phyloP scores from a whole-genome alignment of 768 basidiomycete genomes.

The Agrocybe praecox region DNA sequence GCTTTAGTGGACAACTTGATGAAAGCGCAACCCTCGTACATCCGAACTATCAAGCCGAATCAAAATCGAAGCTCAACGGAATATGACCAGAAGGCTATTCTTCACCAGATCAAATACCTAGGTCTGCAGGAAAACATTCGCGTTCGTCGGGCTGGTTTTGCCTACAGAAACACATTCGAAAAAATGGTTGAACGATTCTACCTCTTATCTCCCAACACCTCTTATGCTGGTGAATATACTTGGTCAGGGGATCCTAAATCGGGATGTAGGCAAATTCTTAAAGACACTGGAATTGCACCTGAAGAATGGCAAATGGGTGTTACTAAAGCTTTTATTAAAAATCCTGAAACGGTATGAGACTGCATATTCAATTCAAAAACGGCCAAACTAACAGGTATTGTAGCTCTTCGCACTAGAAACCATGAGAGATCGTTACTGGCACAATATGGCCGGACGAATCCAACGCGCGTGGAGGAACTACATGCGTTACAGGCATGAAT shows the following conservation, averaged over 20 bases:
- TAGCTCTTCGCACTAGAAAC: conserved; percentile 97
- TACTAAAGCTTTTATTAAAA: conserved; percentile 99
- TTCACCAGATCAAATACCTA: conserved; percentile 99
- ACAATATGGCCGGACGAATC: conserved; percentile 97
- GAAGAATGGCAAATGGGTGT: conserved; percentile 99
- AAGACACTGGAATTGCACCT: conserved; percentile 92
- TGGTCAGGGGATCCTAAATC: conserved; percentile 92
- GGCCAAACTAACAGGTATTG: conserved; percentile 2
- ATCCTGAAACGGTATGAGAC: conserved; percentile 84
- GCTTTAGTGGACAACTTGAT: conserved; percentile 97
- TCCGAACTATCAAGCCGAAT: conserved; percentile 99
- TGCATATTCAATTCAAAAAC: background rate
- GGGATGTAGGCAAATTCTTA: conserved; percentile 90
- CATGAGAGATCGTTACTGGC: conserved; percentile 99
- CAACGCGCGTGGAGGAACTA: conserved; percentile 97
- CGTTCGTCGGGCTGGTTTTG: conserved; percentile 96
- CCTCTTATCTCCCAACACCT: conserved; percentile 90
- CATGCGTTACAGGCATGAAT: conserved; percentile 93
- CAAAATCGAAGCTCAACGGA: conserved; percentile 92
- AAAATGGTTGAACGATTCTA: conserved; percentile 99
- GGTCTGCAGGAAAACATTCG: conserved; percentile 98
- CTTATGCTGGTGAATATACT: conserved; percentile 98
- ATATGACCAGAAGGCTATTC: conserved; percentile 92
- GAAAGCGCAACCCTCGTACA: conserved; percentile 97
- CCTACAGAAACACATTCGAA: conserved; percentile 97